Base-by-base conservation (phyloP, 495 filamentous ascomycete species). In the Trichoderma asperelloides region DNA sequence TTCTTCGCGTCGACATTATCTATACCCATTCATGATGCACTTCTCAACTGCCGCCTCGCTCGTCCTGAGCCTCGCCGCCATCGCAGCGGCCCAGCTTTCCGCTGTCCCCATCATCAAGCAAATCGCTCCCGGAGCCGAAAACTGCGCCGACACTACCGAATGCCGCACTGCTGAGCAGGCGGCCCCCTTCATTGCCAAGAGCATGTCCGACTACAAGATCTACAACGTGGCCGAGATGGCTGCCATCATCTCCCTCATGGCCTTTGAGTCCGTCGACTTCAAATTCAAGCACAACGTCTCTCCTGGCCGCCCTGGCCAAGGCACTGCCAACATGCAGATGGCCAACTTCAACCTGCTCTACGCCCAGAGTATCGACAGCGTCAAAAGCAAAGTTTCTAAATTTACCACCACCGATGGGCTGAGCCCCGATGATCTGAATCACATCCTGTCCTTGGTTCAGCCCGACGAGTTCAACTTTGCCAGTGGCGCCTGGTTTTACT, bases 251-350 rank as follows among this genome's bases (percentile, higher is more conserved):
- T 76, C 81, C 2, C 70, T 88, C 45, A 89, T 92, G 72, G 85
- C 86, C 5, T 86, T 86, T 74, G 92, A 96, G 75, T 85, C 81
- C 25, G 84, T 65, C 43, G 82, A 90, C 37, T 89, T 91, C 76
- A 81, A 85, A 72, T 89, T 82, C 78, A 91, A 86, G 70, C 80
- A 80, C 71, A 90, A 91, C 70, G 80, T 87, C 69, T 82, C 73
- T 66, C 88, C 90, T 7, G 82, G 86, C 4, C 41, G 74, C 66
- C 43, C 82, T 69, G 92, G 91, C 0, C 90, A 96, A 73, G 92
- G 92, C 23, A 96, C 91, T 0, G 83, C 88, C 27, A 92, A 92
- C 74, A 93, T 95, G 91, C 88, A 91, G 80, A 81, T 78, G 66
- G 76, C 81, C 18, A 65, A 75, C 11, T 89, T 74, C 78, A 88